Base-by-base conservation (phyloP, 805 yeast species). In the Yarrowia deformans region DNA sequence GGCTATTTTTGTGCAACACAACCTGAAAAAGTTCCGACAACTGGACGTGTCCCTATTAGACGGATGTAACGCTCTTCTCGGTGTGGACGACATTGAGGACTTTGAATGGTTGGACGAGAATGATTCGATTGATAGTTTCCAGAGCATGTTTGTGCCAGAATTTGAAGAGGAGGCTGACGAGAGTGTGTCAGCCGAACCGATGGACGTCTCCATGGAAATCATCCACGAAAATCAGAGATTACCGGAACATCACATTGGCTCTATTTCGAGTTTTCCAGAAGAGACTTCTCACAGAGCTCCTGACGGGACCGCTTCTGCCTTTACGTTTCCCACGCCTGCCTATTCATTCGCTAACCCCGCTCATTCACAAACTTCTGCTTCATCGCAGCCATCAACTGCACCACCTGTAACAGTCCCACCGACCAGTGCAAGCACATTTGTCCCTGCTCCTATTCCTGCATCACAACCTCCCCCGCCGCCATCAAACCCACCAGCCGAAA, bases 61-160 rank as follows among this genome's bases (percentile, higher is more conserved):
- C 14, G 45, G 42, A 13, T 60, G 66, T 8, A 60, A 43, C 40
- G 50, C 66, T 10, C 52, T 60, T 35, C 12, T 60, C 34, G 52
- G 52, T 13, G 66, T 60, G n/a, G 52, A 60, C 14, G 29, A 45
- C n/a, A 60, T 60, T 29, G 66, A 43, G 52, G 66, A 60, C 42
- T 60, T 16, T n/a, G 52, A 43, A 60, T 60, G 66, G 66, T 19
- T 60, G 43, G 66, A 60, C 50, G 66, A 60, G 52, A 16, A 32
- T 10, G 66, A 60, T 4, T 42, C 66, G 32, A 42, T 60, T 9
- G 49, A 45, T 5, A 60, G 52, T 42, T 60, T 23, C 42, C 50
- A 45, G 52, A 60, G 66, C 34, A n/a, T 60, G 52, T 60, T 60
- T 45, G 66, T 60, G 32, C 52, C 50, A 5, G 66, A 60, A 5